These are phyloP conservation scores for Wakefieldia striispora DNA, from an alignment of 768 basidiomycete species.

Conservation along the genomic window DNA sequence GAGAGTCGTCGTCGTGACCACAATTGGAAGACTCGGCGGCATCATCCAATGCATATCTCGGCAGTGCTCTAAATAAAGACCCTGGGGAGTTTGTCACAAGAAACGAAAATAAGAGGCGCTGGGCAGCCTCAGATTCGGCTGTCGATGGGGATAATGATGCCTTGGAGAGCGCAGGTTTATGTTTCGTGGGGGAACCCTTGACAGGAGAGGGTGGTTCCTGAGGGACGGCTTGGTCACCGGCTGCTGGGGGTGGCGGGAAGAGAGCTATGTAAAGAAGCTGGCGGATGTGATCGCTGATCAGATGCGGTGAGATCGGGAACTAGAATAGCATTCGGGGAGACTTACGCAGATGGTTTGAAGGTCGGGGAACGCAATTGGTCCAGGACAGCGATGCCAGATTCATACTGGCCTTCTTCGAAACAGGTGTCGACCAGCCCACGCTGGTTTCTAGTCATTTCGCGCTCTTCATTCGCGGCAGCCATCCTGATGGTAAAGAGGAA, in stretches of 20 bases:
- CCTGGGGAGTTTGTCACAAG: slow-evolving; percentile 54
- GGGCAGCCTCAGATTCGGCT: slow-evolving; percentile 49
- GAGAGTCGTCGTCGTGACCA: slow-evolving; percentile 50
- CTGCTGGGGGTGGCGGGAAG: slow-evolving; percentile 43
- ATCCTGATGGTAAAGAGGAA: not conserved
- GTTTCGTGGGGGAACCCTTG: slow-evolving; percentile 51
- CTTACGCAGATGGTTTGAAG: slow-evolving; percentile 59
- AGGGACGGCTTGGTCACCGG: slow-evolving; percentile 14
- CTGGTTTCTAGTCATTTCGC: slow-evolving; percentile 47
- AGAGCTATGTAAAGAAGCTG: slow-evolving; percentile 72
- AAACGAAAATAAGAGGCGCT: slow-evolving; percentile 53
- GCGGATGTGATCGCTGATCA: slow-evolving; percentile 55
- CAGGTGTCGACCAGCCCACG: slow-evolving; percentile 65
- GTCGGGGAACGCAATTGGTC: slow-evolving; percentile 59
- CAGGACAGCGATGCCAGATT: slow-evolving; percentile 60
- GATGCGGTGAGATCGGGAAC: slow-evolving; percentile 12
- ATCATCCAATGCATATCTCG: slow-evolving; percentile 39
- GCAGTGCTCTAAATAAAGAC: slow-evolving; percentile 53
- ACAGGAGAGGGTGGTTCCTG: slow-evolving; percentile 31
- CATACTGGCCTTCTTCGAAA: slow-evolving; percentile 76
- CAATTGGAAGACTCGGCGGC: slow-evolving; percentile 13
- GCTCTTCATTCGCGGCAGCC: slow-evolving; percentile 28
- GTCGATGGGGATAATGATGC: slow-evolving; percentile 43
- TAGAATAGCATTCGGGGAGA: slow-evolving; percentile 11
- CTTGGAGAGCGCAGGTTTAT: slow-evolving; percentile 38